Base-by-base conservation (phyloP, 768 basidiomycete genomes). In the Neoboletus brunneissimus region DNA sequence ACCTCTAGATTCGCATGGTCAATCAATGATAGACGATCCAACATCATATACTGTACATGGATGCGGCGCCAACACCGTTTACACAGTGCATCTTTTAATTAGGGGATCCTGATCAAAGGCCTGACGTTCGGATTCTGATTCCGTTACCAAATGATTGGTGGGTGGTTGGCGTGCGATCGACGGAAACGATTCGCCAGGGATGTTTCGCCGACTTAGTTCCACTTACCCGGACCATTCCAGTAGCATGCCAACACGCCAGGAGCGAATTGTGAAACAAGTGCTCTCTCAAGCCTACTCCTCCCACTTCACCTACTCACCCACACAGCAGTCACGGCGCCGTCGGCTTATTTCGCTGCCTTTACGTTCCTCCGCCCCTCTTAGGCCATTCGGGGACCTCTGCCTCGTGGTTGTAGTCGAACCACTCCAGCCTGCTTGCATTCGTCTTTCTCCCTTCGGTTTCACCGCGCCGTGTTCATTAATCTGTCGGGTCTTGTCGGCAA, bases 361-460 rank as follows among this genome's bases (percentile, higher is more conserved):
- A 66, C 62, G 59, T 64, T 47, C 29, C 34, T 47, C n/a, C 44
- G 27, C 13, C 34, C 15, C 31, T 42, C 52, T 40, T 37, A 13
- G 34, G 31, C n/a, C 32, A 55, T 48, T 27, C 54, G 52, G 50
- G 31, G 49, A 51, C 55, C 51, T 52, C 22, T 18, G 55, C 66
- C 59, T 60, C 58, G 55, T 68, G 60, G 49, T 22, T 8, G n/a
- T 40, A 42, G 32, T 43, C 48, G 40, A 45, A 27, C 35, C 55
- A 43, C 31, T 44, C 27, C 55, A n/a, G 45, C 7, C 38, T 10
- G 27, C 35, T 22, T 20, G 34, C 22, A 37, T 16, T 35, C 25
- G 16, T 9, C 40, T 48, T 54, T 40, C 56, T 58, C 47, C 60
- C 54, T 45, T 54, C 23, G 44, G 49, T 42, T 40, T 42, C 48